Conservation (phyloP, 176 grass and related monocot genomes). For the Oropetium thomaeum region DNA sequence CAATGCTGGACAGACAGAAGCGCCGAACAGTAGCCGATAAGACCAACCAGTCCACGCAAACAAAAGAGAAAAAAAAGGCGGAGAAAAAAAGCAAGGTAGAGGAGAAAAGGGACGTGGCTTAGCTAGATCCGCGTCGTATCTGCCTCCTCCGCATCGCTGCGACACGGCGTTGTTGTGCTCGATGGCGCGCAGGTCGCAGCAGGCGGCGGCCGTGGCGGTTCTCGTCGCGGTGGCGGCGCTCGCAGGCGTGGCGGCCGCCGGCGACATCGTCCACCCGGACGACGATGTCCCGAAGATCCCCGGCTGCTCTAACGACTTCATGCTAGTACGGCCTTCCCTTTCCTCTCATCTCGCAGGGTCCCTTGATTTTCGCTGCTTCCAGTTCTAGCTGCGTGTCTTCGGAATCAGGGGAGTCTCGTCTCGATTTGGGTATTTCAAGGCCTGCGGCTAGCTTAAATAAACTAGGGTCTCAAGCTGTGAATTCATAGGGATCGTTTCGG, state of each 20-base stretch:
- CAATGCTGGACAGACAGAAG: no score
- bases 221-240: slow-evolving; percentile 42
- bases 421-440: background rate
- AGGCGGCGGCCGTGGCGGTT: slow-evolving; percentile 2
- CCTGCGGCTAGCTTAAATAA: background rate
- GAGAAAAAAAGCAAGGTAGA: background rate
- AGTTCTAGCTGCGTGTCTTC: background rate
- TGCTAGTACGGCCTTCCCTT: slow-evolving; percentile 42
- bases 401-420: background rate
- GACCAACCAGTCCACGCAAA: background rate
- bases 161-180: background rate
- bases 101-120: no score
- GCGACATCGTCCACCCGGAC: slow-evolving; percentile 92
- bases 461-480: background rate
- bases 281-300: slow-evolving; percentile 82
- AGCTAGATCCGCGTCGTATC: background rate
- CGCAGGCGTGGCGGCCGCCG: slow-evolving; percentile 42
- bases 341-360: background rate
- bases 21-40: background rate
- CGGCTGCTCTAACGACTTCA: slow-evolving; percentile 90
- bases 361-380: background rate
- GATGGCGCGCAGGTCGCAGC: slow-evolving; percentile 29
- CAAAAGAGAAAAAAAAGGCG: background rate
- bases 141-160: background rate
- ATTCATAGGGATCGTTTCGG: background rate